Conservation (phyloP, 2,329 filamentous ascomycete genomes). For the Fusarium kyushuense region DNA sequence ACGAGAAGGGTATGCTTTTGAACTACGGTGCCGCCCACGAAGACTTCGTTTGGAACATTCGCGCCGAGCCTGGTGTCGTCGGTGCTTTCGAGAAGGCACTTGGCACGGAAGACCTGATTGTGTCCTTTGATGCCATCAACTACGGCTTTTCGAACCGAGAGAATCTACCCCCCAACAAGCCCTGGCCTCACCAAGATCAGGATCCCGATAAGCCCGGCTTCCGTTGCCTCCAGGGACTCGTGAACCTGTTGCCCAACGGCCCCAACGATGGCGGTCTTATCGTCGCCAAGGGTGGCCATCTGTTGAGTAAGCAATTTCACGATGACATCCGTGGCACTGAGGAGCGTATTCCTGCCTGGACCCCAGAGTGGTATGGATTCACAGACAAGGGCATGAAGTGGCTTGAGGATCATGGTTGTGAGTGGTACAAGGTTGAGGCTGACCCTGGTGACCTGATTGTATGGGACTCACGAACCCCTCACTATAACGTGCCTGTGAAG, state of each 20-base stretch:
- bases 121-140: slow-evolving; percentile 57
- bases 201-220: slow-evolving; percentile 54
- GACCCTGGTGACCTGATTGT: slow-evolving; percentile 59
- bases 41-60: slow-evolving; percentile 61
- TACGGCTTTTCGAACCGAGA: slow-evolving; percentile 58
- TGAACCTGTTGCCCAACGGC: slow-evolving; percentile 56
- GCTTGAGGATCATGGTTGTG: slow-evolving; percentile 50
- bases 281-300: slow-evolving; percentile 45
- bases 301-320: slow-evolving; percentile 51
- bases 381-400: slow-evolving; percentile 54
- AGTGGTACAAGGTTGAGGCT: slow-evolving; percentile 55
- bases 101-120: slow-evolving; percentile 59
- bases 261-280: slow-evolving; percentile 53
- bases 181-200: slow-evolving; percentile 44
- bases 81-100: slow-evolving; percentile 60
- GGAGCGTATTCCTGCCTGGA: slow-evolving; percentile 55
- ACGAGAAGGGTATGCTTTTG: slow-evolving; percentile 61
- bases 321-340: slow-evolving; percentile 50
- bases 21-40: slow-evolving; percentile 62
- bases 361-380: slow-evolving; percentile 49
- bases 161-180: slow-evolving; percentile 45
- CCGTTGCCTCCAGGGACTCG: slow-evolving; percentile 63
- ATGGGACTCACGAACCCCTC: slow-evolving; percentile 55
- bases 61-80: slow-evolving; percentile 60
- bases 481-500: slow-evolving; percentile 56